Percentiles rank a stretch among this genome's conserved stretches.
Evolutionary conservation across 2,329 filamentous ascomycete species (phyloP).

Genomic region (Daldinia sp.): DNA sequence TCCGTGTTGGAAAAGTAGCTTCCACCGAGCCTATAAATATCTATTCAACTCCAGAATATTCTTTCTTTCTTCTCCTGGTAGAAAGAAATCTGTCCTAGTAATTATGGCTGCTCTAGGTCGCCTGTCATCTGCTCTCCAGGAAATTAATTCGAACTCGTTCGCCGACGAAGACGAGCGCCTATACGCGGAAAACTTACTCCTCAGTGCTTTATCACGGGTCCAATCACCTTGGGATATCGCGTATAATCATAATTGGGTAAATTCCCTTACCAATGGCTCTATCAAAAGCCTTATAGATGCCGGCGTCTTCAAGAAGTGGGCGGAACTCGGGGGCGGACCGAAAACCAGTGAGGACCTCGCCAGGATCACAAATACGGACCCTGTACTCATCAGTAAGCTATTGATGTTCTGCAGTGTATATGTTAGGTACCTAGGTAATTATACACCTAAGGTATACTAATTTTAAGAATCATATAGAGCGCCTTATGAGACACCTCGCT

Average conservation of each 20-base stretch:
- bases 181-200: conserved; percentile 41
- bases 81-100: no score
- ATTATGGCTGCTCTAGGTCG: conserved; percentile 6
- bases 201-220: conserved; percentile 44
- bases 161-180: conserved; percentile 47
- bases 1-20: neutral
- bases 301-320: conserved; percentile 50
- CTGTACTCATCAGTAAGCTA: conserved; percentile 45
- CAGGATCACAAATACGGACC: conserved; percentile 46
- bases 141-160: conserved; percentile 43
- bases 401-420: no score
- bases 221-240: conserved; percentile 51
- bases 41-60: neutral
- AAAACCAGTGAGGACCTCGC: conserved; percentile 47
- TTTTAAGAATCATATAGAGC: conserved; percentile 35
- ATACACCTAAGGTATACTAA: no score
- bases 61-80: no score
- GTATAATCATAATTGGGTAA: conserved; percentile 51
- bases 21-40: neutral
- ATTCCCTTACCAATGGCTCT: conserved; percentile 46
- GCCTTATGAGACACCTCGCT: conserved; percentile 49
- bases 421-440: no score
- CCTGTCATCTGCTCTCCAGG: conserved; percentile 21
- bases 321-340: conserved; percentile 42
- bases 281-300: conserved; percentile 51